Evolutionary conservation across 2,329 filamentous ascomycete genomes (phyloP).

Genomic region (Sarocladium kiliense): DNA sequence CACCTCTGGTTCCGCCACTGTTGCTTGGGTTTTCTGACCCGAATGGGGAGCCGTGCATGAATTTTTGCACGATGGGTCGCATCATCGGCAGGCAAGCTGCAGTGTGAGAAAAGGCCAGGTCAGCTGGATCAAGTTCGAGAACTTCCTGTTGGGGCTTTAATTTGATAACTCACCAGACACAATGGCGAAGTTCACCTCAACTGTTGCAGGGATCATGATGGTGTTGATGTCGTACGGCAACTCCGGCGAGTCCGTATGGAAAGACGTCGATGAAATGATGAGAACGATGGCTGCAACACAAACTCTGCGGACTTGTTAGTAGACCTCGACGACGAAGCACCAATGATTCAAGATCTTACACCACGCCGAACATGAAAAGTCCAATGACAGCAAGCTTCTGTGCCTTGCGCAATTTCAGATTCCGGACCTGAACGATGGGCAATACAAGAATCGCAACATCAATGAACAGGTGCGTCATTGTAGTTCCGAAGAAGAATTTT

Average conservation of each 20-base stretch:
- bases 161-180: background rate
- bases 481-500: slow-evolving; percentile 20
- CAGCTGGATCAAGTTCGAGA: background rate
- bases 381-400: slow-evolving; percentile 16
- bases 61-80: background rate
- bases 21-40: background rate
- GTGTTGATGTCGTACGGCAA: background rate
- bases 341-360: background rate
- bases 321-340: too few relatives aligned
- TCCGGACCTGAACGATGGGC: slow-evolving; percentile 19
- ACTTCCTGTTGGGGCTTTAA: background rate
- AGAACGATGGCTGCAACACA: background rate
- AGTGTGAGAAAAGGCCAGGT: background rate
- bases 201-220: background rate
- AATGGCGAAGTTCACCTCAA: background rate
- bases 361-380: slow-evolving; percentile 12
- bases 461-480: slow-evolving; percentile 18
- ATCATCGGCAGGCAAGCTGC: background rate
- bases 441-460: slow-evolving; percentile 20
- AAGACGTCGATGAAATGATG: background rate
- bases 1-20: background rate
- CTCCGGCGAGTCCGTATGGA: background rate
- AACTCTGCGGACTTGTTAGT: background rate
- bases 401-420: slow-evolving; percentile 15
- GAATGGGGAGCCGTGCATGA: background rate